Base-by-base conservation (phyloP, 2,329 filamentous ascomycete species). In the Pseudodiploospora longispora region DNA sequence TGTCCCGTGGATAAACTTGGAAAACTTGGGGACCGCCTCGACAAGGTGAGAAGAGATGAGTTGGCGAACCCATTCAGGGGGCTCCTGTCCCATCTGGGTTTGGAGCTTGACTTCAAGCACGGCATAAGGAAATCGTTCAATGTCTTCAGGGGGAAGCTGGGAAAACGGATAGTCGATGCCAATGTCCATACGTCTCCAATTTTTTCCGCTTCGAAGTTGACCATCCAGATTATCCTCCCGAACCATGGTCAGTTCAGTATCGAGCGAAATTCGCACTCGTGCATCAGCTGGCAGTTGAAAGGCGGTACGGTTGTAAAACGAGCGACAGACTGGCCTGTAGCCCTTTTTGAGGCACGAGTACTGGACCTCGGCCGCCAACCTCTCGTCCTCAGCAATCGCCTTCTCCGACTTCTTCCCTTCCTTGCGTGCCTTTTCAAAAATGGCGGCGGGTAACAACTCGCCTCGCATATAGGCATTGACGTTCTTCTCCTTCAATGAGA, bases 11-110 rank as follows among this genome's bases (percentile, higher is more conserved):
- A 98, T 97, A 64, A 97, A 98, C 68, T 98, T 98, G 59, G 89
- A 96, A 67, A 97, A 98, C 62, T 98, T 98, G 50, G 93, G 93
- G 3, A 98, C 90, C n/a, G 93, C 90, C 68, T 98, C 93, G 2
- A 98, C 93, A 10, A 98, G 75, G 68, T 98, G 93, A 50, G 89
- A 95, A 9, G 87, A 78, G 37, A 89, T 95, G 41, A 98, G 76
- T 60, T 97, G 88, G 27, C 89, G 83, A 55, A 98, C 91, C 93
- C 93, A 98, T 59, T 94, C 86, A 0, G 93, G 93, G 10, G 93
- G 88, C 59, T 96, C 89, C 63, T 96, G 90, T 34, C 93, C 93
- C 44, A 86, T 82, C 64, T 96, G 91, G 1, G 93, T 98, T 67
- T 98, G 93, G 19, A 98, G 77, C 71, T 98, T 98, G 51, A 98